Conservation (phyloP, 1,284 basidiomycete genomes). For the Mycena sp. region DNA sequence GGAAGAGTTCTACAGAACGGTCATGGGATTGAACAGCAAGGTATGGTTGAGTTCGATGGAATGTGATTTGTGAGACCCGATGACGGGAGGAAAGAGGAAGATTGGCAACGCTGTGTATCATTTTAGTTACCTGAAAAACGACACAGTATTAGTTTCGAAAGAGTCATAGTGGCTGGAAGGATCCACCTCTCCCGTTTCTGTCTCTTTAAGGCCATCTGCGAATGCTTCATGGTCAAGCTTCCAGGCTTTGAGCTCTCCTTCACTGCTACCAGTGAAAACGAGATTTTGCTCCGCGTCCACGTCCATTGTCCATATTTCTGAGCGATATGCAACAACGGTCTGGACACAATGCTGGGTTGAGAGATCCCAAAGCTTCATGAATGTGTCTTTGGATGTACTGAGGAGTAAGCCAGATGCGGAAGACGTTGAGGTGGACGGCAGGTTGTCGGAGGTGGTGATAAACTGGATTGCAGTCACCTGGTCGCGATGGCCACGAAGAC, state of each 20-base stretch:
- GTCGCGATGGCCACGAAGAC: slow-evolving; percentile 93
- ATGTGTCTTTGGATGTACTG: slow-evolving; percentile 91
- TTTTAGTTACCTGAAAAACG: slow-evolving; percentile 74
- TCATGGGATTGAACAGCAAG: slow-evolving; percentile 94
- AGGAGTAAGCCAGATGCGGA: slow-evolving; percentile 75
- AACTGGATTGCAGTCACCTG: slow-evolving; percentile 90
- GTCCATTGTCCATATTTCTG: slow-evolving; percentile 86
- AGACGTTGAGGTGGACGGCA: slow-evolving; percentile 70
- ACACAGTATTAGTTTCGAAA: slow-evolving; percentile 6
- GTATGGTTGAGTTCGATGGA: slow-evolving; percentile 80
- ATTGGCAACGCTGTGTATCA: slow-evolving; percentile 74
- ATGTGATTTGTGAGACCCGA: slow-evolving; percentile 85
- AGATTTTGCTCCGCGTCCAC: slow-evolving; percentile 67
- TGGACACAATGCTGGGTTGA: slow-evolving; percentile 96
- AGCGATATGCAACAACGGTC: slow-evolving; percentile 91
- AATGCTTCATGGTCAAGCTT: slow-evolving; percentile 77
- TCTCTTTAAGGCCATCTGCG: slow-evolving; percentile 73
- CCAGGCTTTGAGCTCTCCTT: slow-evolving; percentile 96
- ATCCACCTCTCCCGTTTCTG: slow-evolving; percentile 79
- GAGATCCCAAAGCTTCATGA: slow-evolving; percentile 97
- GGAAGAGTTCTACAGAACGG: slow-evolving; percentile 89
- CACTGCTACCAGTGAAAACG: slow-evolving; percentile 90
- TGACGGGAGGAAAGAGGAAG: slow-evolving; percentile 86
- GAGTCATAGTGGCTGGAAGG: neutral
- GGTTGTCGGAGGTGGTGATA: slow-evolving; percentile 62